A percentile compares a stretch with the other conserved stretches of the same genome.
Evolutionary conservation across 2,329 filamentous ascomycete species (phyloP).

Genomic region (Scedosporium minutisporum): DNA sequence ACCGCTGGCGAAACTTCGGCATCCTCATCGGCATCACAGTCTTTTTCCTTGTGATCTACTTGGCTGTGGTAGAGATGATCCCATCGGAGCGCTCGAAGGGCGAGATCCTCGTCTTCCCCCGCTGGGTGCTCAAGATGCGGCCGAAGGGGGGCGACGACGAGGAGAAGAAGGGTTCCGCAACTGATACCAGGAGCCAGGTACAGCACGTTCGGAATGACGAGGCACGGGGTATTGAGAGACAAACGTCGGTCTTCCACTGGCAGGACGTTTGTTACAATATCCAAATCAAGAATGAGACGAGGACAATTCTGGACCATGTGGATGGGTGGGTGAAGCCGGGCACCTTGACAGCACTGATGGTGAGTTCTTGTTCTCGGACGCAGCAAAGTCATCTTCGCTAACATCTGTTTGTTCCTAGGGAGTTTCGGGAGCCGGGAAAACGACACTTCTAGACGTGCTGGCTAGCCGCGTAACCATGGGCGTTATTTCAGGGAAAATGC

Average conservation of each 20-base stretch:
- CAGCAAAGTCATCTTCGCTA: neutral
- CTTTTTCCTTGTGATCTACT: slow-evolving; percentile 37
- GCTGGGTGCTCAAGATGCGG: slow-evolving; percentile 19
- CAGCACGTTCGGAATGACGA: neutral
- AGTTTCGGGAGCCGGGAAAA: slow-evolving; percentile 42
- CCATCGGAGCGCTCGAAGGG: slow-evolving; percentile 46
- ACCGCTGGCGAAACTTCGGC: slow-evolving; percentile 56
- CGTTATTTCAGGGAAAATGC: slow-evolving; percentile 59
- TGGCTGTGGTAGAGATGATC: slow-evolving; percentile 38
- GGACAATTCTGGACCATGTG: slow-evolving; percentile 60
- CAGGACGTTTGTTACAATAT: slow-evolving; percentile 65
- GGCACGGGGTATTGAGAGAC: neutral
- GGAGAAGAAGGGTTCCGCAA: neutral
- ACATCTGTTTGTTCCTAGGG: slow-evolving; percentile 17
- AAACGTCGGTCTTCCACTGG: slow-evolving; percentile 52
- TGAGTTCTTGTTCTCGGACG: neutral
- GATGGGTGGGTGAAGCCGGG: slow-evolving; percentile 70
- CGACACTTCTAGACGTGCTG: slow-evolving; percentile 53
- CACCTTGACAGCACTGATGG: slow-evolving; percentile 63
- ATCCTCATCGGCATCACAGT: slow-evolving; percentile 47
- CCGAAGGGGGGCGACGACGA: neutral
- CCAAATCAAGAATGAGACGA: slow-evolving; percentile 53
- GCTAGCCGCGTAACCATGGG: slow-evolving; percentile 63
- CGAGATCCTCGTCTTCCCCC: slow-evolving; percentile 50
- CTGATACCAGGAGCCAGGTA: neutral